Evolutionary conservation across 352 stramenopile species (phyloP), one percentile per base, ranked within the genome.

Genomic region (Pythium periplocum): DNA sequence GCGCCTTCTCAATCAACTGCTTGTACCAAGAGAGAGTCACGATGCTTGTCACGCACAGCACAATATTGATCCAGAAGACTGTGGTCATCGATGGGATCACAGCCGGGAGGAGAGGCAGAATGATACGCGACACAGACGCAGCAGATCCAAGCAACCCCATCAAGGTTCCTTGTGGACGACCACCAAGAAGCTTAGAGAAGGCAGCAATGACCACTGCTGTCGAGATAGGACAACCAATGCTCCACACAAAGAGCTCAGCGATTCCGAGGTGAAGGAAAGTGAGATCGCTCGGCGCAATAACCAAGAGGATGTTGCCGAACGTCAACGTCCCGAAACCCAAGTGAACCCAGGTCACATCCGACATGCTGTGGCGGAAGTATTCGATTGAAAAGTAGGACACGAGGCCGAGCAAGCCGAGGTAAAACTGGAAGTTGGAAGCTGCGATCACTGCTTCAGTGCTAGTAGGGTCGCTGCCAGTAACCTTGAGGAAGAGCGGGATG

Each of bases 341-440:
- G 34, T 83, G 71, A 40, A 87, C 73, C 79, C 76, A 87, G 41
- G 53, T 78, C 11, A 85, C 76, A 42, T 90, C 76, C 17, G 72
- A 72, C 37, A 90, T 68, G 45, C 51, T 68, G 51, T 84, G 68
- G 51, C 76, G 74, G 54, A 83, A 86, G 45, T 73, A 78, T 45
- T 90, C 79, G 32, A 90, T 87, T 4, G 73, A 81, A 43, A 87
- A 80, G 47, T 90, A 90, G 33, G 74, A 70, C 3, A 87, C 41
- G 1, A 90, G 62, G 0, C 79, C 79, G 26, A 90, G 53, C 35
- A 90, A 39, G 35, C 79, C 79, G 36, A 87, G 46, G 48, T 87
- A 83, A 40, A 90, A 87, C 63, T 90, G 79, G 48, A 87, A 90
- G 48, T 83, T 83, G 37, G 79, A 87, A 4, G 79, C 77, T 3